These are phyloP conservation scores for Kodamaea sagamina DNA, from an alignment of 805 yeast species.

Conservation along the genomic window DNA sequence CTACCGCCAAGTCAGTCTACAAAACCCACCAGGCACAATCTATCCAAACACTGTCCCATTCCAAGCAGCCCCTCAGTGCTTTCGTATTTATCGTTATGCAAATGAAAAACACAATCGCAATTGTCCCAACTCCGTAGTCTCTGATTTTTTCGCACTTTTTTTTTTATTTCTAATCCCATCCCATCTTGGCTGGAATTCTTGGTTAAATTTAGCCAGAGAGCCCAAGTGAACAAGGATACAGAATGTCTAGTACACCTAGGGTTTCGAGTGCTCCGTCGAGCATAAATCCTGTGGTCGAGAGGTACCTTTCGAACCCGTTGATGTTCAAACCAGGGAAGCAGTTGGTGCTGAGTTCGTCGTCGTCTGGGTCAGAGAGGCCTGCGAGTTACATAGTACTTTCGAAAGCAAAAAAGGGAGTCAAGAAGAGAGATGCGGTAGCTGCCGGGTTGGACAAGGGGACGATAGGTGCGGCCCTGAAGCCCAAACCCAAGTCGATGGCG, in stretches of 20 bases:
- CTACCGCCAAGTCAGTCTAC: no score
- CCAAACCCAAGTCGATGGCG: constrained; percentile 52
- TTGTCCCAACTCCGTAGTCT: not conserved
- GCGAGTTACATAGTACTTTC: constrained; percentile 50
- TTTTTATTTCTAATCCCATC: constrained; percentile 9
- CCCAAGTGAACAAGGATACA: constrained; percentile 1
- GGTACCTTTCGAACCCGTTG: constrained; percentile 61
- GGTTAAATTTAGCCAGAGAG: not conserved
- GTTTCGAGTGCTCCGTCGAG: constrained; percentile 8
- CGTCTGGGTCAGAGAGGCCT: constrained; percentile 43
- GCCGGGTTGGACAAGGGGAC: constrained; percentile 1
- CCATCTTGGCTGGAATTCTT: constrained; percentile 7
- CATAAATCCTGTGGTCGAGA: constrained; percentile 58
- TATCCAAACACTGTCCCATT: no score
- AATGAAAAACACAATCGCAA: constrained; percentile 2
- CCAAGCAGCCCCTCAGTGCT: no score
- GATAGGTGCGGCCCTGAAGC: constrained; percentile 16
- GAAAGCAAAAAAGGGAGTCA: constrained; percentile 2
- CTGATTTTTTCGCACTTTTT: not conserved
- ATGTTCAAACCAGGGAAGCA: constrained; percentile 62
- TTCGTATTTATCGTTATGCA: no score
- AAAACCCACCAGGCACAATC: no score
- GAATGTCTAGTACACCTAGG: constrained; percentile 6
- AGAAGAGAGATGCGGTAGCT: constrained; percentile 5
- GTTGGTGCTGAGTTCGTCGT: constrained; percentile 39